These are phyloP conservation scores for Cordyceps cicadae DNA, from an alignment of 2,329 filamentous ascomycete genomes.

Conservation along the genomic window DNA sequence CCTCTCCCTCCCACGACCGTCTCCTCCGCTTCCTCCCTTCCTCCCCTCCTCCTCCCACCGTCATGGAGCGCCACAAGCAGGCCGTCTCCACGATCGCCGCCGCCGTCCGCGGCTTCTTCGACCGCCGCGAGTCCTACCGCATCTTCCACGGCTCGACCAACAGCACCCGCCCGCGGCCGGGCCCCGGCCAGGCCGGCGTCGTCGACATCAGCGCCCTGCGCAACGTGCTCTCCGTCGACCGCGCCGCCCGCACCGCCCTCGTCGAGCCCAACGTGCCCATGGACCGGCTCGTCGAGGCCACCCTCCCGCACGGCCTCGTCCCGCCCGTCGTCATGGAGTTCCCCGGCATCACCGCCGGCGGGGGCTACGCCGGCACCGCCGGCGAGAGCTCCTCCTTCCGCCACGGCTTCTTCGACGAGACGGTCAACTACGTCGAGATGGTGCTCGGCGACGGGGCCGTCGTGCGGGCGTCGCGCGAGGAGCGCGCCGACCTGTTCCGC, in stretches of 20 bases:
- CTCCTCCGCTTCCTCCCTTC: no score
- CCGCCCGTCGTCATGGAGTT: constrained; percentile 71
- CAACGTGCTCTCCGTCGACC: constrained; percentile 57
- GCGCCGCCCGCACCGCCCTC: constrained; percentile 46
- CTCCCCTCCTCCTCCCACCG: background rate
- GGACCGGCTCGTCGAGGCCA: constrained; percentile 60
- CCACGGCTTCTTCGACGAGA: constrained; percentile 64
- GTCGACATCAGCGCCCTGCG: constrained; percentile 59
- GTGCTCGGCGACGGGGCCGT: constrained; percentile 60
- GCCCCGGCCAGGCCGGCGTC: constrained; percentile 22
- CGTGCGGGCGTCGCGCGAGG: constrained; percentile 38
- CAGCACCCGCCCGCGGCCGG: constrained; percentile 49
- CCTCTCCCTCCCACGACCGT: background rate
- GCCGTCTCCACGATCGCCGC: constrained; percentile 40
- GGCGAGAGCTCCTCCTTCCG: constrained; percentile 64
- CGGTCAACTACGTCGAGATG: constrained; percentile 57
- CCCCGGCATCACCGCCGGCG: constrained; percentile 65
- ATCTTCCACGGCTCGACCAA: constrained; percentile 74
- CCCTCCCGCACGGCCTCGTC: constrained; percentile 55
- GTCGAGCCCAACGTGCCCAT: constrained; percentile 72
- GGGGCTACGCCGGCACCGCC: constrained; percentile 62
- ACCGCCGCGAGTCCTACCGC: constrained; percentile 51
- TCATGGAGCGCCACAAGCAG: constrained; percentile 44
- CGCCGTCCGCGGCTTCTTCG: constrained; percentile 40
- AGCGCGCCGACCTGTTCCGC: constrained; percentile 49